These are phyloP conservation scores for Alternaria arborescens DNA, from an alignment of 2,329 filamentous ascomycete genomes.

Conservation along the genomic window DNA sequence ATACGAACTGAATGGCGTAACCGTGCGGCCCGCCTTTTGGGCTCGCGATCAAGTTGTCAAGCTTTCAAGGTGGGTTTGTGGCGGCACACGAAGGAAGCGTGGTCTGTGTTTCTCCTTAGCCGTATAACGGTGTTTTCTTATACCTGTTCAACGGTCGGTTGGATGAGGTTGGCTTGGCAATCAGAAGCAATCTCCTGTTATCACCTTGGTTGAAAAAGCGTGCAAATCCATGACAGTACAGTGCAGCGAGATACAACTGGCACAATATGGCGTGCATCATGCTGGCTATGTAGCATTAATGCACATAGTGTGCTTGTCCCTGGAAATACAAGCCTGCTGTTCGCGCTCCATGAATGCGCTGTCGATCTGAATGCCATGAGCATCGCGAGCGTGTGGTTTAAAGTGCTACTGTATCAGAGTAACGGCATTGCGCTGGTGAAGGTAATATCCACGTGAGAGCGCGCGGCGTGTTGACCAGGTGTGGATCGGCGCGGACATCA, in stretches of 20 bases:
- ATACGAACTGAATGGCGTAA: slow-evolving; percentile 12
- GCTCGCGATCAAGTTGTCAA: slow-evolving; percentile 9
- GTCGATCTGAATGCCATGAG: neutral
- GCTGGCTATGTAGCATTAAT: neutral
- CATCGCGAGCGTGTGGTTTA: too few relatives aligned
- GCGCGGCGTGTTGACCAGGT: slow-evolving; percentile 9
- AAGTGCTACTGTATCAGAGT: neutral
- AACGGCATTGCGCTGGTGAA: neutral
- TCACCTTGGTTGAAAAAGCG: neutral
- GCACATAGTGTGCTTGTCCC: neutral
- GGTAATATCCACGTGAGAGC: slow-evolving; percentile 20
- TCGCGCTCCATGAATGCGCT: neutral
- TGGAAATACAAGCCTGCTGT: neutral
- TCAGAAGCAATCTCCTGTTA: neutral
- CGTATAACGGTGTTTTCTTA: slow-evolving; percentile 5
- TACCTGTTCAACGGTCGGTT: slow-evolving; percentile 1
- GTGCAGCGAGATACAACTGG: neutral
- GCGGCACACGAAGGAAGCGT: slow-evolving; percentile 6
- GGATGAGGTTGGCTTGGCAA: slow-evolving; percentile 1
- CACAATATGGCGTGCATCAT: neutral
- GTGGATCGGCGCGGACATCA: neutral
- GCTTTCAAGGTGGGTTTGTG: slow-evolving; percentile 11
- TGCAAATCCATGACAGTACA: neutral
- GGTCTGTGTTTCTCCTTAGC: slow-evolving; percentile 1
- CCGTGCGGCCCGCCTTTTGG: slow-evolving; percentile 17